Conservation (phyloP, 331 rosid genomes). For the Rosa hybrid region DNA sequence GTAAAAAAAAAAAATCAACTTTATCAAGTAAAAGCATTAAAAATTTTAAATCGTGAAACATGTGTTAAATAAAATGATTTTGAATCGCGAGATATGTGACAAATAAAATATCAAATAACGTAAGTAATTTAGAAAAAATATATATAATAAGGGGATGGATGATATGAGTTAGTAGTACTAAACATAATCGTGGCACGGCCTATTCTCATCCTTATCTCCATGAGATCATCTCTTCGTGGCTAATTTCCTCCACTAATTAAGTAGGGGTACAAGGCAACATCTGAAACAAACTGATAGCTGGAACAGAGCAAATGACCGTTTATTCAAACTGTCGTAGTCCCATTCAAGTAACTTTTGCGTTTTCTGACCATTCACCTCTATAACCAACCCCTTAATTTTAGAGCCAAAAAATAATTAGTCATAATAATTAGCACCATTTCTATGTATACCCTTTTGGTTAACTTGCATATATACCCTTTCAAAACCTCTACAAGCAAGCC, state of each 20-base stretch:
- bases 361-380: constrained; percentile 5
- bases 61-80: no score
- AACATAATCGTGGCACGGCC: background rate
- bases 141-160: no score
- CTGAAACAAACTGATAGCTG: background rate
- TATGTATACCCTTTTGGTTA: constrained; percentile 14
- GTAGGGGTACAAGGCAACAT: background rate
- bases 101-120: no score
- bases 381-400: constrained; percentile 31
- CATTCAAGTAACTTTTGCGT: background rate
- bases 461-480: constrained; percentile 3
- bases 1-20: no score
- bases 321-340: constrained; percentile 18
- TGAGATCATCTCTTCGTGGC: background rate
- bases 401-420: constrained; percentile 20
- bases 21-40: no score
- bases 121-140: no score
- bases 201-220: background rate
- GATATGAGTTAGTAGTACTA: background rate
- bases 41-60: no score
- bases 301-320: constrained; percentile 19
- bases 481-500: background rate
- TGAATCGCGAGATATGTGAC: no score
- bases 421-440: constrained; percentile 5
- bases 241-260: background rate